Conservation (phyloP, 2,329 filamentous ascomycete species). For the Colletotrichum tamarilloi region DNA sequence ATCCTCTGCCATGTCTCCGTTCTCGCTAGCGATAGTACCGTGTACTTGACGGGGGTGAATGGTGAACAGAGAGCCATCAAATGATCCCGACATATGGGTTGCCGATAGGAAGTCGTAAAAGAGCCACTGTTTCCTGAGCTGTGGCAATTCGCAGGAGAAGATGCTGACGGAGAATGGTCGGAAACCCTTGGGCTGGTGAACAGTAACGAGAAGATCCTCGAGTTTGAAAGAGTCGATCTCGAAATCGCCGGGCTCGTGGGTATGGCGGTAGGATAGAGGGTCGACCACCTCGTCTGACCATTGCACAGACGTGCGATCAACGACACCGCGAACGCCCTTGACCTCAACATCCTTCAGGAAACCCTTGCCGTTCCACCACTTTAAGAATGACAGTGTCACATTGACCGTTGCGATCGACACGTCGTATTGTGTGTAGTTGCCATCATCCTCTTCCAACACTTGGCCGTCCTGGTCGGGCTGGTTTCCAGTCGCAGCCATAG, state of each 20-base stretch:
- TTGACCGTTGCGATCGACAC: constrained; percentile 95
- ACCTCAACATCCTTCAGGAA: constrained; percentile 92
- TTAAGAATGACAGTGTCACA: constrained; percentile 95
- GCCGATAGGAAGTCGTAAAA: constrained; percentile 98
- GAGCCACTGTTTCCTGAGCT: constrained; percentile 93
- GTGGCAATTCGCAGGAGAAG: constrained; percentile 93
- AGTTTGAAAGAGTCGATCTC: constrained; percentile 97
- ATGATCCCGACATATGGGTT: constrained; percentile 95
- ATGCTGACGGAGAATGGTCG: constrained; percentile 97
- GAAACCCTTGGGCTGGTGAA: constrained; percentile 91
- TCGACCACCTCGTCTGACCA: constrained; percentile 79
- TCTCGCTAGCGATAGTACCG: constrained; percentile 75
- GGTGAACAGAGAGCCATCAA: constrained; percentile 95
- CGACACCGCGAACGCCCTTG: constrained; percentile 89
- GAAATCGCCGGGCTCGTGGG: constrained; percentile 92
- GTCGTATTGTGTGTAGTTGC: constrained; percentile 98
- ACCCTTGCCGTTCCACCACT: constrained; percentile 98
- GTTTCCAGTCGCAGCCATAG: constrained; percentile 81
- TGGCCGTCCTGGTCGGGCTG: constrained; percentile 59
- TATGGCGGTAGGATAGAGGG: constrained; percentile 87
- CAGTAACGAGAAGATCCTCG: constrained; percentile 89
- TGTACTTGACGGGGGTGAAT: constrained; percentile 95
- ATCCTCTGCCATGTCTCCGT: constrained; percentile 64
- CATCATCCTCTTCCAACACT: constrained; percentile 76
- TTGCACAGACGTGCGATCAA: constrained; percentile 87